A percentile compares a stretch with the other conserved stretches of the same genome.
Evolutionary conservation across 805 yeast species (phyloP).

Genomic region (Kregervanrija fluxuum): DNA sequence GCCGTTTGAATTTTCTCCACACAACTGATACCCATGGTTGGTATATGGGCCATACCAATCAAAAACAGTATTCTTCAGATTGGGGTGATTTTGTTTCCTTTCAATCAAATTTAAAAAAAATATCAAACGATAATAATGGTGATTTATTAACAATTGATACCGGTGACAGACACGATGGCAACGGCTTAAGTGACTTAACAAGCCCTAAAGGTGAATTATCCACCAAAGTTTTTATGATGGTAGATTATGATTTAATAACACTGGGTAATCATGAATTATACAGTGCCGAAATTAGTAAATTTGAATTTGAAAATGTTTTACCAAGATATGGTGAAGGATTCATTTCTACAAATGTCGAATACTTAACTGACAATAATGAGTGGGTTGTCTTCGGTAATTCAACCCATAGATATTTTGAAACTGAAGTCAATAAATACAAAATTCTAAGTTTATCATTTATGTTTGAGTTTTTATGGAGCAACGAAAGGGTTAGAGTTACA

Average conservation of each 20-base stretch:
- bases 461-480: slow-evolving; percentile 63
- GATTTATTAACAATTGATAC: slow-evolving; percentile 78
- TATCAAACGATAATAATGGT: slow-evolving; percentile 28
- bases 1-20: slow-evolving; percentile 76
- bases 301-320: slow-evolving; percentile 58
- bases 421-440: slow-evolving; percentile 43
- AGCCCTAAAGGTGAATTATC: slow-evolving; percentile 61
- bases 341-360: slow-evolving; percentile 68
- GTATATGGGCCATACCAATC: slow-evolving; percentile 85
- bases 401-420: slow-evolving; percentile 55
- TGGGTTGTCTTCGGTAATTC: slow-evolving; percentile 62
- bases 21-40: slow-evolving; percentile 98
- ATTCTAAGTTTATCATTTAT: slow-evolving; percentile 71
- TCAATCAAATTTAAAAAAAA: slow-evolving; percentile 38
- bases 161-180: slow-evolving; percentile 94
- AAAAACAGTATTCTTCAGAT: slow-evolving; percentile 68
- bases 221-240: slow-evolving; percentile 51
- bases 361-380: slow-evolving; percentile 32
- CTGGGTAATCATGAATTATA: slow-evolving; percentile 92
- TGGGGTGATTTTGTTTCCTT: slow-evolving; percentile 91
- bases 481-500: slow-evolving; percentile 55
- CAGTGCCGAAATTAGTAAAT: slow-evolving; percentile 49
- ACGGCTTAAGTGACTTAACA: slow-evolving; percentile 80
- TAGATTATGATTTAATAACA: slow-evolving; percentile 71
- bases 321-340: slow-evolving; percentile 56